Evolutionary conservation across 495 filamentous ascomycete genomes (phyloP).

Genomic region (Friedmanniomyces endolithicus): DNA sequence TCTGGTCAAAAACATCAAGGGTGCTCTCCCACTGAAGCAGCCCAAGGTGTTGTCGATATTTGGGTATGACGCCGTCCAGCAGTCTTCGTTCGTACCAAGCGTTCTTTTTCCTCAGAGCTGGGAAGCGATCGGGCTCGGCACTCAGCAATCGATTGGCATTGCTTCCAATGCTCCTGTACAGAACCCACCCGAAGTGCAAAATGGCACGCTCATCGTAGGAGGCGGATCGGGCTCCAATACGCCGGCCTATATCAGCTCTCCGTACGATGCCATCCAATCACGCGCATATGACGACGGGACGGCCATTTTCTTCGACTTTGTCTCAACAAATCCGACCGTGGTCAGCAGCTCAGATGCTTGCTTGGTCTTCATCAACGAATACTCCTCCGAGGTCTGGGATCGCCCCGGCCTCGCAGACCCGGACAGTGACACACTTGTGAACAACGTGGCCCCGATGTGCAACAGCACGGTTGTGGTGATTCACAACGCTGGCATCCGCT

Average conservation of each 20-base stretch:
- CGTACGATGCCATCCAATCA: constrained; percentile 17
- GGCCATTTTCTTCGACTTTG: constrained; percentile 13
- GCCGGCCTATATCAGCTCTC: constrained; percentile 18
- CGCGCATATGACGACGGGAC: constrained; percentile 15
- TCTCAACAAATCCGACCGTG: constrained; percentile 5
- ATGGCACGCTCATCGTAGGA: constrained; percentile 19
- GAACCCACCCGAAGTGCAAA: background rate
- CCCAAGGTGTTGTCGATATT: constrained; percentile 50
- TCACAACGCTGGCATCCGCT: constrained; percentile 23
- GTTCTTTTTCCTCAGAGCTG: constrained; percentile 6
- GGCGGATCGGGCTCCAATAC: constrained; percentile 20
- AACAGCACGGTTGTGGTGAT: constrained; percentile 25
- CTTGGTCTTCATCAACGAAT: constrained; percentile 27
- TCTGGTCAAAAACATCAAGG: constrained; percentile 57
- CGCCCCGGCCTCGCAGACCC: constrained; percentile 16
- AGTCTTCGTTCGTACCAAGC: background rate
- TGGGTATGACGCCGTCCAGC: constrained; percentile 48
- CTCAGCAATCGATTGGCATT: background rate
- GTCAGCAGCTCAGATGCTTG: constrained; percentile 20
- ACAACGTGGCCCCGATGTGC: constrained; percentile 21
- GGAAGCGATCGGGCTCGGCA: constrained; percentile 3
- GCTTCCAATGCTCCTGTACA: constrained; percentile 3
- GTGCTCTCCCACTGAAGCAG: constrained; percentile 48
- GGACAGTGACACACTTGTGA: constrained; percentile 17
- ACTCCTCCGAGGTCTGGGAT: constrained; percentile 20